These are phyloP conservation scores for Incumbomyces delicatus DNA, from an alignment of 2,329 filamentous ascomycete genomes.

Conservation along the genomic window DNA sequence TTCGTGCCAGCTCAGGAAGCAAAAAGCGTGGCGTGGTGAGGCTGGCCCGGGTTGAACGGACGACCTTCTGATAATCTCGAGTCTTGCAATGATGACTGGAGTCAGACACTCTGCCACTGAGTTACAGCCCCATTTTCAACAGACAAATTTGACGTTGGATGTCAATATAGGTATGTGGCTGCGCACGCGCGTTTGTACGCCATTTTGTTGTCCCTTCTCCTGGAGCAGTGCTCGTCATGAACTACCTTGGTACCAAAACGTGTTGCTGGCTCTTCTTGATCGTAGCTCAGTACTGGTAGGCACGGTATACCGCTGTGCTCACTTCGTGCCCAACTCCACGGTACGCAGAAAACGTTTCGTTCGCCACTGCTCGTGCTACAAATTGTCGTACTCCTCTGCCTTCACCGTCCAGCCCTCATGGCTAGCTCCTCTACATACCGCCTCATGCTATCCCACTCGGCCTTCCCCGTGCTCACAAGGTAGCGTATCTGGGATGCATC, in stretches of 20 bases:
- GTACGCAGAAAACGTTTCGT: no score
- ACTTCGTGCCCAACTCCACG: no score
- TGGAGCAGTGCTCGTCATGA: no score
- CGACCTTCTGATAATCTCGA: constrained; percentile 1
- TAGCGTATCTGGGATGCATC: constrained; percentile 38
- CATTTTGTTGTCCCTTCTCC: neutral
- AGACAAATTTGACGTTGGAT: neutral
- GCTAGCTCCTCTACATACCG: constrained; percentile 38
- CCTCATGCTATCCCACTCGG: constrained; percentile 38
- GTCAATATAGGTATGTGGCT: neutral
- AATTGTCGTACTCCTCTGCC: neutral
- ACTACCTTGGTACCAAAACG: no score
- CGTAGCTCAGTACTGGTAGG: no score
- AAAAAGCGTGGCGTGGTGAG: neutral
- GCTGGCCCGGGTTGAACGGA: constrained; percentile 2
- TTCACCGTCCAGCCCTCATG: constrained; percentile 10
- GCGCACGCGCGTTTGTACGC: neutral
- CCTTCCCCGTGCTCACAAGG: constrained; percentile 36
- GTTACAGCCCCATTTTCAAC: neutral
- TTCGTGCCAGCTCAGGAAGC: no score
- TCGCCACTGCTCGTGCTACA: neutral
- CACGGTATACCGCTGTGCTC: no score
- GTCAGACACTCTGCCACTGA: constrained; percentile 4
- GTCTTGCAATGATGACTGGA: neutral
- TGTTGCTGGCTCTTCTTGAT: no score